A percentile compares a stretch with the other conserved stretches of the same genome.
Conservation (phyloP, 2,329 filamentous ascomycete genomes). For the Neofusicoccum cordaticola region DNA sequence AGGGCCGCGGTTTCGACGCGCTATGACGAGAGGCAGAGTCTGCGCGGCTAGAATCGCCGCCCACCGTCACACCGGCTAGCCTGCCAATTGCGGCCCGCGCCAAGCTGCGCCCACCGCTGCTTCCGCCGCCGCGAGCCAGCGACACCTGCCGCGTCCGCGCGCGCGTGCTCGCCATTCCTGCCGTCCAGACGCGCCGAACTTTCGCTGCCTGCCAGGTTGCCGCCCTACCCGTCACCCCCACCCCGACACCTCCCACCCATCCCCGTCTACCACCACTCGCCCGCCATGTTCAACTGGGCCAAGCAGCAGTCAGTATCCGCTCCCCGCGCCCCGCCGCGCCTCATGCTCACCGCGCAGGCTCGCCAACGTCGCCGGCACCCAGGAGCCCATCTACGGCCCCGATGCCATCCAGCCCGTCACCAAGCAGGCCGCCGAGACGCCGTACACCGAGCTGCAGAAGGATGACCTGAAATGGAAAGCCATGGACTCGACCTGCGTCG, state of each 20-base stretch:
- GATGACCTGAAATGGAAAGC: conserved; percentile 80
- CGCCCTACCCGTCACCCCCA: conserved; percentile 4
- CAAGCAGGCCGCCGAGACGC: conserved; percentile 71
- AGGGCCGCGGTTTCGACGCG: neutral
- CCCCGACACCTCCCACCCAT: neutral
- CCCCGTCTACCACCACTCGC: neutral
- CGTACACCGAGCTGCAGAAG: conserved; percentile 75
- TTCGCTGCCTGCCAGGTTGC: conserved; percentile 3
- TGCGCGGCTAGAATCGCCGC: neutral
- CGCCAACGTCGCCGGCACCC: conserved; percentile 83
- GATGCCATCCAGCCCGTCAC: conserved; percentile 83
- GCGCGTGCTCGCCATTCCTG: conserved; percentile 6
- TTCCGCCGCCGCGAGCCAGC: neutral
- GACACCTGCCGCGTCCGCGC: conserved; percentile 5
- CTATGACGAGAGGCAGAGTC: conserved; percentile 2
- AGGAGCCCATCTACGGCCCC: conserved; percentile 93
- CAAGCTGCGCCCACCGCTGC: neutral
- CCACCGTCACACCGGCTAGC: neutral
- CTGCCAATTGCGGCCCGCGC: neutral
- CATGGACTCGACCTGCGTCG: conserved; percentile 81
- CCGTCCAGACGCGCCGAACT: conserved; percentile 6
- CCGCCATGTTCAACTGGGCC: conserved; percentile 83
- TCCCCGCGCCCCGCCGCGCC: conserved; percentile 22
- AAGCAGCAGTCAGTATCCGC: conserved; percentile 72
- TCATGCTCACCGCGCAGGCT: conserved; percentile 41